Base-by-base conservation (phyloP, 2,329 filamentous ascomycete species). In the Arachnomyces sp. region DNA sequence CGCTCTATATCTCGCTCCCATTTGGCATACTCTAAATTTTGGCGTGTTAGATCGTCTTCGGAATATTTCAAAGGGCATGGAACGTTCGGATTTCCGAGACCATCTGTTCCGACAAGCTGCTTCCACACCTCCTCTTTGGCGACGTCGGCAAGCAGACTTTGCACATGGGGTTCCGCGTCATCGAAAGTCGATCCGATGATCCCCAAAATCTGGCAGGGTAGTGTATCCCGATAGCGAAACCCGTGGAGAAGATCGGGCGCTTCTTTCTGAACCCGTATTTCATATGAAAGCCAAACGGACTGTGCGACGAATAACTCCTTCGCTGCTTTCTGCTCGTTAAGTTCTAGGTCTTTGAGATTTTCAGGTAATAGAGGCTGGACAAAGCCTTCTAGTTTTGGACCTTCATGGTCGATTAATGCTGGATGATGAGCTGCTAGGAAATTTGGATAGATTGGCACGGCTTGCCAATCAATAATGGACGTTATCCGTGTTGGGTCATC, bases 381-480 rank as follows among this genome's bases (percentile, higher is more conserved):
- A 31, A 47, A 50, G 3, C 39, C 33, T 7, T 44, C 39, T 34
- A 35, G 39, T 15, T 40, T 48, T 21, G 47, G 45, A 12, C 43
- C 45, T 12, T 50, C 45, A 37, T 45, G 55, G 15, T 55, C 49
- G 39, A 56, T 48, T 16, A 57, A 43, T 11, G 50, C 52, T 31
- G 53, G 53, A 37, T 45, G 44, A 34, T 47, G 48, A 33, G 51
- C 45, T 42, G 51, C 47, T 15, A 57, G 46, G 44, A 55, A 59
- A 36, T 53, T 51, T 14, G 52, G 54, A 31, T 50, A 52, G 38
- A 56, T 39, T 37, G 52, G 46, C 15, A 51, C 44, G 11, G 47
- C 50, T 49, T 62, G 54, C 59, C 58, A 63, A 40, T 62, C 56
- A 28, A 63, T 59, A 40, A 61, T 55, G 28, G 50, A 50, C 7